Base-by-base conservation (phyloP, 129 eudicot genomes). In the Saposhnikovia divaricata region DNA sequence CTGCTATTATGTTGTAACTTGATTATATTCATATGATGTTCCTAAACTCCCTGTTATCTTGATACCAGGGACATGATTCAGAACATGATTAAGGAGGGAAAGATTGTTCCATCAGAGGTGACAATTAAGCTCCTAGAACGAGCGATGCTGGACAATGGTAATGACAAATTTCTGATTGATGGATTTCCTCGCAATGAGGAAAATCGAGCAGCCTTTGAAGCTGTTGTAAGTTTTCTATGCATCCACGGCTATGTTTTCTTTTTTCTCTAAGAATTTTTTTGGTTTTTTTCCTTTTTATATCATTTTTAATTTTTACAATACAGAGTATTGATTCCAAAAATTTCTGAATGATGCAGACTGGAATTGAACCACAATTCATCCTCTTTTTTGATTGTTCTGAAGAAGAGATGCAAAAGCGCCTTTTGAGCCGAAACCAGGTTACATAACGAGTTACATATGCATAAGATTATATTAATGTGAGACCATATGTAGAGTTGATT, bases 171-270 rank as follows among this genome's bases (percentile, higher is more conserved):
- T 81, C 89, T 95, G 31, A 92, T 95, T 76, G 99, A 95, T 77
- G 99, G 99, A 9, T 95, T 95, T 80, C 99, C 99, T 51, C 99
- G 99, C 80, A 95, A 95, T 53, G 99, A 95, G 90, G 97, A 95
- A 85, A 95, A 95, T 68, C 97, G 99, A 69, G 97, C 97, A 72
- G 89, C 91, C 14, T 95, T 95, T 81, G 99, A 95, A 87, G 78
- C 84, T 48, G 90, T 90, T 75, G 99, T 95, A 85, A 86, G 99
- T 88, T 40, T 59, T 72, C 21, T 51, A 61, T 9, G 38, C 72
- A 39, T 31, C 23, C 59, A 75, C 15, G 2, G 37, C 51, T 13
- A 40, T 42, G 39, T 74, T 45, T 74, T 11, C 51, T 3, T 28
- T 75, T 75, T 68, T n/a, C 73, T 68, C 73, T 68, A n/a, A 31